A percentile compares a stretch with the other conserved stretches of the same genome.
These are phyloP conservation scores for Trypanosoma conorhini DNA, from an alignment of 208 protist genomes.

Conservation along the genomic window DNA sequence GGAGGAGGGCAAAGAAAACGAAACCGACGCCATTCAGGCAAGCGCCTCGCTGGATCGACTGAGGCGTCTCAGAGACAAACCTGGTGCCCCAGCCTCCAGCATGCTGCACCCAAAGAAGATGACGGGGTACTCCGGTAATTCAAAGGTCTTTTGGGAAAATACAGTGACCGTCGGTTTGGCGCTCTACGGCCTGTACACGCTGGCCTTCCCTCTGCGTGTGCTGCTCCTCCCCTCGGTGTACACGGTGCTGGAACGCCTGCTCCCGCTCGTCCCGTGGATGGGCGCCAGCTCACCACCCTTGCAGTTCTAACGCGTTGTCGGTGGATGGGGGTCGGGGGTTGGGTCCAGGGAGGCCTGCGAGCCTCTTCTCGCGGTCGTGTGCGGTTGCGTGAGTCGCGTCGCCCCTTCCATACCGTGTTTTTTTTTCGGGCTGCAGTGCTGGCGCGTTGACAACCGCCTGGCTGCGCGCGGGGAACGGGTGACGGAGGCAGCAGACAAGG, in stretches of 20 bases:
- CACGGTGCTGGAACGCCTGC: conserved; percentile 51
- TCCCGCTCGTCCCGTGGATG: conserved; percentile 77
- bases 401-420: background rate
- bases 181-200: conserved; percentile 67
- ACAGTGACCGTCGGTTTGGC: conserved; percentile 45
- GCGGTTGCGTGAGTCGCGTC: background rate
- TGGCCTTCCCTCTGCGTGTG: conserved; percentile 82
- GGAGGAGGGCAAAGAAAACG: conserved; percentile 22
- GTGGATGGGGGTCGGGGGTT: background rate
- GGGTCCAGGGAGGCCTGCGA: background rate
- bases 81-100: conserved; percentile 4
- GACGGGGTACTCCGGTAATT: conserved; percentile 22
- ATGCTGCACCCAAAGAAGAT: conserved; percentile 10
- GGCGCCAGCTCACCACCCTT: conserved; percentile 22
- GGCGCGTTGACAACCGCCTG: background rate
- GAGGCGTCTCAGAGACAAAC: conserved; percentile 41
- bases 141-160: conserved; percentile 81
- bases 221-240: conserved; percentile 74
- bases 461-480: background rate
- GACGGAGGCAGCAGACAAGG: background rate
- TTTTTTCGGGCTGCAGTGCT: background rate
- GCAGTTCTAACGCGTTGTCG: conserved; percentile 18
- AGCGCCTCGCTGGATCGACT: conserved; percentile 55
- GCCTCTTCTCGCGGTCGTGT: background rate
- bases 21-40: conserved; percentile 34